Base-by-base conservation (phyloP, 345 rosid genomes). In the Mallotus nudiflorus region DNA sequence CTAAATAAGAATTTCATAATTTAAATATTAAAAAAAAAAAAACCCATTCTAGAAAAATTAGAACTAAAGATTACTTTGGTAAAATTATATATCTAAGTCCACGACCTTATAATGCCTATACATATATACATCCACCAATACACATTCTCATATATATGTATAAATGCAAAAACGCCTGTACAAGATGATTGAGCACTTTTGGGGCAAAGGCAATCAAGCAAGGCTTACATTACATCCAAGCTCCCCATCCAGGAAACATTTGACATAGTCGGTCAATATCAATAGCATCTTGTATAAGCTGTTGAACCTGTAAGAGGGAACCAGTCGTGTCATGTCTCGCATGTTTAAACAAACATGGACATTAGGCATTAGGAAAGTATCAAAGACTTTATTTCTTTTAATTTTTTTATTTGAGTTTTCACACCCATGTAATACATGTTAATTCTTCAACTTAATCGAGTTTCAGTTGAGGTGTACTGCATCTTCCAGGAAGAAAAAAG, bases 171-270 rank as follows among this genome's bases (percentile, higher is more conserved):
- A 49, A 64, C 77, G 73, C 73, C 71, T 56, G 42, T 57, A 63
- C 68, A 57, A 13, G 18, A 63, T 48, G 55, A 72, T 11, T 46
- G 65, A 50, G 64, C 65, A 20, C 31, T 12, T 33, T 18, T 28
- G 52, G 62, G 42, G 42, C 46, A 24, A 57, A 28, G 5, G 12
- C 1, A 20, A 18, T 13, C 4, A n/a, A n/a, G n/a, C n/a, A n/a
- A 29, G 20, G 25, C 18, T 62, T 40, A 89, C 87, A 92, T 62
- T 40, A 89, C 87, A 92, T 69, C 97, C 97, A 92, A 67, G 97
- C 92, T 80, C 87, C 97, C 99, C 99, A 95, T 50, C 99, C 97
- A 53, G 97, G 84, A 83, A 86, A 95, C 98, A 95, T 80, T 72
- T 81, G 98, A 52, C 92, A 83, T 53, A 92, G 80, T 51, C 97